Percentiles rank a stretch among this genome's conserved stretches.
These are phyloP conservation scores for Pythium folliculosum DNA, from an alignment of 352 stramenopile species.

Conservation along the genomic window DNA sequence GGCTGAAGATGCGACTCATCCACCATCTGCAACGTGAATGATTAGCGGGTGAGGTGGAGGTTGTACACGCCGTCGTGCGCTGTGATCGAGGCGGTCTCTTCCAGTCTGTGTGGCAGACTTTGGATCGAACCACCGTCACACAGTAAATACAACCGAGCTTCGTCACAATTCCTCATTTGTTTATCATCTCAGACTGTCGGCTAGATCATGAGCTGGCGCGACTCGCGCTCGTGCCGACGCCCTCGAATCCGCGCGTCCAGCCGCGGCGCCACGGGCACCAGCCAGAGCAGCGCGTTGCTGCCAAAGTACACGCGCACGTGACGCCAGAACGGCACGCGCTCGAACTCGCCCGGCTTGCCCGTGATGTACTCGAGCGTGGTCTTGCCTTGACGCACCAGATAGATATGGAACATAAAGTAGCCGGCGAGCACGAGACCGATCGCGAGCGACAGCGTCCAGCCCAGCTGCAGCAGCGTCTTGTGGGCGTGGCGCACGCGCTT, in stretches of 20 bases:
- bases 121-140: too few relatives aligned
- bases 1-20: not conserved
- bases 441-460: constrained; percentile 50
- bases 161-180: not conserved
- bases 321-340: constrained; percentile 40
- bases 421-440: constrained; percentile 59
- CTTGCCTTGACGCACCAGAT: constrained; percentile 57
- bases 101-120: too few relatives aligned
- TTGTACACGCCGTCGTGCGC: too few relatives aligned
- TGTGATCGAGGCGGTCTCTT: too few relatives aligned
- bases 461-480: constrained; percentile 42
- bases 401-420: constrained; percentile 81
- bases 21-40: not conserved
- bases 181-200: not conserved
- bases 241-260: constrained; percentile 22
- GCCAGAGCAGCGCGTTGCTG: constrained; percentile 50
- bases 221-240: constrained; percentile 27
- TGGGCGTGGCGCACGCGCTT: constrained; percentile 14
- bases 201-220: constrained; percentile 42
- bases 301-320: constrained; percentile 77
- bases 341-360: constrained; percentile 50
- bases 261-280: constrained; percentile 50
- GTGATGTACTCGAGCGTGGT: constrained; percentile 82
- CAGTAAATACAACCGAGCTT: not conserved
- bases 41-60: not conserved